Base-by-base conservation (phyloP, 768 basidiomycete genomes). In the Chalciporus chontae region DNA sequence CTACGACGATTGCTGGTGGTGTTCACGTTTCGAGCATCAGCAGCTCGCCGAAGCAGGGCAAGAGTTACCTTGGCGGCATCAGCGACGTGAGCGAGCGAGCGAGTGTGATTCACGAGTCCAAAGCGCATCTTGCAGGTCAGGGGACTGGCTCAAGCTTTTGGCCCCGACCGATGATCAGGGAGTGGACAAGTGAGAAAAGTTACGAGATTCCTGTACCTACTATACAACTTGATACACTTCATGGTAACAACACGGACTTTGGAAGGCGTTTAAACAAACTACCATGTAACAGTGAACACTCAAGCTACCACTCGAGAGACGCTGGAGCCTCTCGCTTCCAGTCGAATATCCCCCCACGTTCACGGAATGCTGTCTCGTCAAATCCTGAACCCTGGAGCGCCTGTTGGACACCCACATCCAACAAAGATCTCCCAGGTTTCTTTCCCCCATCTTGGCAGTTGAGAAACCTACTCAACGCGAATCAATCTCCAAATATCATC, bases 331-430 rank as follows among this genome's bases (percentile, higher is more conserved):
- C 55, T 48, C 59, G 55, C 43, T 55, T 69, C 71, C 73, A 73
- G 27, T 70, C 69, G 37, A 71, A 72, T 11, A 69, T 45, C 1
- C 72, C 71, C 9, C 69, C 71, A 17, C 67, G 59, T 14, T 59
- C 53, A 5, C 63, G 8, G 49, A 73, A 71, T 23, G 59, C 56
- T 17, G 58, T 36, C 8, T 68, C 57, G 36, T 73, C 62, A 41
- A 69, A 71, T 2, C 73, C 67, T 2, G 72, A 64, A 34, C 69
- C 69, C 29, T 60, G 55, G 11, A 74, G 48, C 2, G 70, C 68
- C 14, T 47, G 49, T 34, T 59, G 54, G 19, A 70, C 69, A 3
- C 72, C 70, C 3, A 71, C 69, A 29, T 70, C 47, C 36, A 74
- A 58, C 39, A 72, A 43, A 14, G 64, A 68, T 46, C 29, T 46